Percentiles rank a stretch among this genome's conserved stretches.
These are phyloP conservation scores for Sporothrix sp. DNA, from an alignment of 2,329 filamentous ascomycete species.

Conservation along the genomic window DNA sequence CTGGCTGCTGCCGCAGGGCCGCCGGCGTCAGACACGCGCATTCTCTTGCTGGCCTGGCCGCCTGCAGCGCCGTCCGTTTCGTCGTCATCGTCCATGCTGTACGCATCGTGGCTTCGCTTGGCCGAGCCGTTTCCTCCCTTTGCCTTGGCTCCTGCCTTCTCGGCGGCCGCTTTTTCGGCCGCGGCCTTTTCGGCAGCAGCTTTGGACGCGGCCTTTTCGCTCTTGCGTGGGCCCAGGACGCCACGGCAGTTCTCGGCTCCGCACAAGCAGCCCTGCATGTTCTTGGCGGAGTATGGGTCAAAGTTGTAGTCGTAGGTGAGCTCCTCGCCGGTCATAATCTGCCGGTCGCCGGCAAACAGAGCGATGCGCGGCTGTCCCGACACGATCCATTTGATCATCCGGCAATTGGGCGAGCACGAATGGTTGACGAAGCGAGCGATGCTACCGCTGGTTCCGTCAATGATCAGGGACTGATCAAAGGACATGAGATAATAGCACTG, in stretches of 20 bases:
- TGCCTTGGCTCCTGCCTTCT: background rate
- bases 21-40: background rate
- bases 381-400: conserved; percentile 97
- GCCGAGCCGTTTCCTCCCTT: conserved; percentile 1
- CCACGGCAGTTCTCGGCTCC: conserved; percentile 55
- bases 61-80: background rate
- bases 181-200: conserved; percentile 11
- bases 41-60: conserved; percentile 12
- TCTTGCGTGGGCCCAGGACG: conserved; percentile 52
- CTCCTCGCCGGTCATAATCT: conserved; percentile 91
- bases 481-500: conserved; percentile 98
- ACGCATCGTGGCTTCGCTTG: conserved; percentile 13
- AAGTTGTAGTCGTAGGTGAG: conserved; percentile 87
- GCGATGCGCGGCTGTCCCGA: conserved; percentile 91
- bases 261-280: conserved; percentile 57
- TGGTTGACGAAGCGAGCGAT: conserved; percentile 98
- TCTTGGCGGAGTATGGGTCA: conserved; percentile 59
- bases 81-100: conserved; percentile 9
- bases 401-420: conserved; percentile 90
- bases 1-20: background rate
- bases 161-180: background rate
- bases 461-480: conserved; percentile 97
- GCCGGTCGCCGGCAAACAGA: conserved; percentile 80
- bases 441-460: conserved; percentile 90
- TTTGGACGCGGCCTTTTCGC: conserved; percentile 25